Evolutionary conservation across 331 rosid species (phyloP).

Genomic region (Rhamnella rubrinervis): DNA sequence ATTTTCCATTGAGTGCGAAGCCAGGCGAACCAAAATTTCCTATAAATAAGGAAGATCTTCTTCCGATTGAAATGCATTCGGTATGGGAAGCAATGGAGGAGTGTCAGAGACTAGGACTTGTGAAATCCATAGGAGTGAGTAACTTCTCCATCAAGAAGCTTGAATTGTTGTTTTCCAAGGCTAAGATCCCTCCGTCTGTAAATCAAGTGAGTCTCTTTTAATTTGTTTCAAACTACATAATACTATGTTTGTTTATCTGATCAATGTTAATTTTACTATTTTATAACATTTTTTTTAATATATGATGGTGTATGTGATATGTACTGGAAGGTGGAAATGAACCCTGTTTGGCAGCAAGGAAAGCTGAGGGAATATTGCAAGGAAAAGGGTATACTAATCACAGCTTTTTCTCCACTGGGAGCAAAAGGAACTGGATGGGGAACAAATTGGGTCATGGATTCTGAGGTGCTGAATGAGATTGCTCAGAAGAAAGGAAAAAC

Average conservation of each 20-base stretch:
- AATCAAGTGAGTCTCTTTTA: slow-evolving; percentile 22
- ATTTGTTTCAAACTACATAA: too few relatives aligned
- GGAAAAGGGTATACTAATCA: slow-evolving; percentile 29
- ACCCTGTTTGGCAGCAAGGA: slow-evolving; percentile 36
- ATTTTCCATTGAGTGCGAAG: background rate
- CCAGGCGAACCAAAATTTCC: background rate
- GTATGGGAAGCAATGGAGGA: slow-evolving; percentile 62
- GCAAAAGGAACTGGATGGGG: slow-evolving; percentile 34
- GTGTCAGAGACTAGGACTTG: slow-evolving; percentile 50
- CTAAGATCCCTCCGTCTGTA: slow-evolving; percentile 49
- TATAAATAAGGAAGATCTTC: slow-evolving; percentile 18
- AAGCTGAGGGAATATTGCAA: slow-evolving; percentile 23
- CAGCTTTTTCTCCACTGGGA: slow-evolving; percentile 41
- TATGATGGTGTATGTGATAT: too few relatives aligned
- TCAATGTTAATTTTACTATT: too few relatives aligned
- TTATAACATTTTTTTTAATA: too few relatives aligned
- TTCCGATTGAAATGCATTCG: slow-evolving; percentile 45
- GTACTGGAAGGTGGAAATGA: slow-evolving; percentile 38
- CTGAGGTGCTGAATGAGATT: slow-evolving; percentile 23
- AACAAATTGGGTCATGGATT: slow-evolving; percentile 11
- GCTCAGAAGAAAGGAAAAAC: slow-evolving; percentile 21
- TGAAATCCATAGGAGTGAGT: slow-evolving; percentile 57
- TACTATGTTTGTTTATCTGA: too few relatives aligned
- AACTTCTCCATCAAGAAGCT: slow-evolving; percentile 55
- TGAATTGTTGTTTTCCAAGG: slow-evolving; percentile 36